Evolutionary conservation across 441 rosid genomes (phyloP).

Genomic region (Populus hybrid): DNA sequence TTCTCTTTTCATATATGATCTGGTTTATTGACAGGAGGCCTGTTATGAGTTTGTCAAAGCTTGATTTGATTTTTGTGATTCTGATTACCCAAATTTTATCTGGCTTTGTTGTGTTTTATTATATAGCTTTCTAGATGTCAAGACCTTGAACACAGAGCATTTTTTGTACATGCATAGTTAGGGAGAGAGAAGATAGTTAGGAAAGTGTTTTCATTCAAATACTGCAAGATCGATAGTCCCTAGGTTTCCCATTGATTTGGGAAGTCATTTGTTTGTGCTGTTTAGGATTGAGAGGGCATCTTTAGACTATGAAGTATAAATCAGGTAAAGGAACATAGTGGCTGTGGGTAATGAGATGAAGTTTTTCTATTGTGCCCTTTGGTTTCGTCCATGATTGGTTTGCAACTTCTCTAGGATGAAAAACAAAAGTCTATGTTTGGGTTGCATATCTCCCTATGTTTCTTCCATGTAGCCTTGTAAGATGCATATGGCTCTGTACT

Average conservation of each 20-base stretch:
- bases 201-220: background rate
- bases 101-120: background rate
- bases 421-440: background rate
- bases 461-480: background rate
- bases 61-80: slow-evolving; percentile 11
- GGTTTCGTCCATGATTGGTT: background rate
- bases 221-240: background rate
- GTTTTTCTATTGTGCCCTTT: background rate
- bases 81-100: background rate
- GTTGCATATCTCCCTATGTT: background rate
- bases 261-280: background rate
- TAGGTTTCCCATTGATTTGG: background rate
- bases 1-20: background rate
- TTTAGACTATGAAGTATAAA: background rate
- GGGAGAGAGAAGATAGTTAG: background rate
- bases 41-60: background rate
- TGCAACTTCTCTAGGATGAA: background rate
- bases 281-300: background rate
- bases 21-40: background rate
- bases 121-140: background rate
- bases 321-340: background rate
- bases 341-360: background rate
- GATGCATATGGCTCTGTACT: background rate
- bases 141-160: background rate
- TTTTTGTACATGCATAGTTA: background rate